Conservation (phyloP, 345 rosid genomes). For the Trapa incisa region DNA sequence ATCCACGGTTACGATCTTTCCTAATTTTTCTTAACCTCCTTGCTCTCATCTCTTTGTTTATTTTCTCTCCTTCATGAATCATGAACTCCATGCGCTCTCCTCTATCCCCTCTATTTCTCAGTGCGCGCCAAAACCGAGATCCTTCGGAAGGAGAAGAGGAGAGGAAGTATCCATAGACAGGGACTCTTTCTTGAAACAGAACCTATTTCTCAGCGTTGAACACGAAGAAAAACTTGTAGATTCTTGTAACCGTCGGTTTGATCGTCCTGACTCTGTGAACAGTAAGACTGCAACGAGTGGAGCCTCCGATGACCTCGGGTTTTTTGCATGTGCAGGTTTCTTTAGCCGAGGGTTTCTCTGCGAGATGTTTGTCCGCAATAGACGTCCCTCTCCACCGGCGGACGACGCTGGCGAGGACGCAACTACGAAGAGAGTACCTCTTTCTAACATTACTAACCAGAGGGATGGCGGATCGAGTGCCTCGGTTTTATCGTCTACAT, state of each 20-base stretch:
- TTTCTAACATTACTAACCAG: constrained; percentile 55
- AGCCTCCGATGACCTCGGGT: background rate
- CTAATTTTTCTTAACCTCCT: background rate
- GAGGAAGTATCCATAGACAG: background rate
- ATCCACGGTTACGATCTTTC: background rate
- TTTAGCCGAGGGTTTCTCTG: background rate
- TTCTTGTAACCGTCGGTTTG: background rate
- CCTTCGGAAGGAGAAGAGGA: background rate
- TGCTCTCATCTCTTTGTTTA: too few species aligned
- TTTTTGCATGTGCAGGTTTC: background rate
- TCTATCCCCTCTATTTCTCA: background rate
- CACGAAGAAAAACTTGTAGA: background rate
- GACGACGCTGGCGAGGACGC: constrained; percentile 28
- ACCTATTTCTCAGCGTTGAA: background rate
- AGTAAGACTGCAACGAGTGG: background rate
- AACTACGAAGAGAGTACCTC: constrained; percentile 33
- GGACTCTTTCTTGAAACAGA: background rate
- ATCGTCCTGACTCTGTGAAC: background rate
- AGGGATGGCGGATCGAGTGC: constrained; percentile 12
- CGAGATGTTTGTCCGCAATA: constrained; percentile 22
- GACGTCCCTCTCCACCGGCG: constrained; percentile 29
- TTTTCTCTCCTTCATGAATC: background rate
- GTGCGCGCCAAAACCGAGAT: background rate
- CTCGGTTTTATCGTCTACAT: constrained; percentile 12
- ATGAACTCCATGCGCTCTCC: background rate